phyloP scores from a whole-genome alignment of 257 asterid genomes.

The Linaria vulgaris region DNA sequence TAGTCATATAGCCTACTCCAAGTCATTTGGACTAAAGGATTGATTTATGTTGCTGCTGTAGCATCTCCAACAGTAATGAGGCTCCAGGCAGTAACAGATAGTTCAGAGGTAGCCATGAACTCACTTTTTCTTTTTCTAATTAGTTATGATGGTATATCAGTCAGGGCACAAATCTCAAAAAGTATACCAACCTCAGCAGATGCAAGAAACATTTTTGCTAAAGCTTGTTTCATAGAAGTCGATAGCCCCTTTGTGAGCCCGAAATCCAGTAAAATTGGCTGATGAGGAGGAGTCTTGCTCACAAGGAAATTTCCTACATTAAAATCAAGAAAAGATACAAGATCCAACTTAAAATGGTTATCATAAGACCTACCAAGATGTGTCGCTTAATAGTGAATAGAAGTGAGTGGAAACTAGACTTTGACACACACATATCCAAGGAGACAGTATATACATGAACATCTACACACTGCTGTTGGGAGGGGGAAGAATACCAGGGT shows the following conservation, averaged over 20 bases:
- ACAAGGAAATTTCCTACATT: constrained; percentile 89
- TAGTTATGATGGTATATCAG: constrained; percentile 10
- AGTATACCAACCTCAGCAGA: constrained; percentile 82
- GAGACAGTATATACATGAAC: background rate
- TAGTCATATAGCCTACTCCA: too few species aligned
- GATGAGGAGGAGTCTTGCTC: constrained; percentile 93
- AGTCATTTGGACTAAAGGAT: too few species aligned
- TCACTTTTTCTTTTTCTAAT: constrained; percentile 6
- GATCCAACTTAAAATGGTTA: constrained; percentile 13
- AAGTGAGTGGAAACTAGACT: constrained; percentile 14
- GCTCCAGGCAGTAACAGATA: constrained; percentile 15
- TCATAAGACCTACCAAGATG: constrained; percentile 12
- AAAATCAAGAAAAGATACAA: constrained; percentile 28
- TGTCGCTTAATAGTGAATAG: constrained; percentile 10
- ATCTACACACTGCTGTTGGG: background rate
- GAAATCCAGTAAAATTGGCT: constrained; percentile 88
- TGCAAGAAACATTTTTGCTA: constrained; percentile 96
- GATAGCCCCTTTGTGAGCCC: constrained; percentile 90
- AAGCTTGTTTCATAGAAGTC: constrained; percentile 72
- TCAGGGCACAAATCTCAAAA: constrained; percentile 17
- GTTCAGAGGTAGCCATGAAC: background rate
- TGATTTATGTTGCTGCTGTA: too few species aligned
- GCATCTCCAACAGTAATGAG: background rate
- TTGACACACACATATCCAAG: background rate
- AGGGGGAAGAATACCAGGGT: constrained; percentile 61